Base-by-base conservation (phyloP, 108 stramenopile species). In the Fragilariopsis cylindrus region DNA sequence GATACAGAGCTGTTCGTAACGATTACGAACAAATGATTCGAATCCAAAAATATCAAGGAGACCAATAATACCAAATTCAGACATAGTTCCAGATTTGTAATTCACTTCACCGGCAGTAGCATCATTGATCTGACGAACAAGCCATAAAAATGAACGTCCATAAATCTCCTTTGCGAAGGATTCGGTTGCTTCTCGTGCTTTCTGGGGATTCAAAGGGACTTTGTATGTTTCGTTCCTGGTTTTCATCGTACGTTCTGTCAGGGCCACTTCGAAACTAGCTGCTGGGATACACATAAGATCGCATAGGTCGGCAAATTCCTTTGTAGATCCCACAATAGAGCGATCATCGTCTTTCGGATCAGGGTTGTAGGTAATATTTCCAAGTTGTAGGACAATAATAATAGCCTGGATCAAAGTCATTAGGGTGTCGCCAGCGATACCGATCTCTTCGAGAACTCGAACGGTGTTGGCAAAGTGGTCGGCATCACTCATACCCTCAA, bases 1-100 rank as follows among this genome's bases (percentile, higher is more conserved):
- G 84, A 97, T 97, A 65, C 91, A 94, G 46, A 97, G 82, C 70
- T 96, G 96, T 69, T 96, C 97, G 65, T 95, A 97, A 11, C 91
- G 71, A 64, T 96, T 97, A 42, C 86, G 76, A 65, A 90, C 86
- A 70, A 97, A 97, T 41, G 92, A 92, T 74, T 99, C 99, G 69
- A 98, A 99, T 46, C 98, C 99, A 83, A 98, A 99, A 69, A 99
- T 98, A 79, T 99, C 99, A 7, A 99, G 84, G 7, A 99, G 82
- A 70, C 98, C 98, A 77, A 99, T 97, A 72, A 88, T 87, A 67
- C 84, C 88, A 69, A 81, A 85, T 44, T 78, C 65, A n/a, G 49
- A 21, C 76, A 82, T 72, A 13, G 65, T 73, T 56, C 69, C 74
- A 44, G 73, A 76, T 58, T 83, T 69, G 65, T 87, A 88, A 46